Percentiles rank a stretch among this genome's conserved stretches.
These are phyloP conservation scores for Pseudogymnoascus sp. DNA, from an alignment of 2,329 filamentous ascomycete genomes.

Conservation along the genomic window DNA sequence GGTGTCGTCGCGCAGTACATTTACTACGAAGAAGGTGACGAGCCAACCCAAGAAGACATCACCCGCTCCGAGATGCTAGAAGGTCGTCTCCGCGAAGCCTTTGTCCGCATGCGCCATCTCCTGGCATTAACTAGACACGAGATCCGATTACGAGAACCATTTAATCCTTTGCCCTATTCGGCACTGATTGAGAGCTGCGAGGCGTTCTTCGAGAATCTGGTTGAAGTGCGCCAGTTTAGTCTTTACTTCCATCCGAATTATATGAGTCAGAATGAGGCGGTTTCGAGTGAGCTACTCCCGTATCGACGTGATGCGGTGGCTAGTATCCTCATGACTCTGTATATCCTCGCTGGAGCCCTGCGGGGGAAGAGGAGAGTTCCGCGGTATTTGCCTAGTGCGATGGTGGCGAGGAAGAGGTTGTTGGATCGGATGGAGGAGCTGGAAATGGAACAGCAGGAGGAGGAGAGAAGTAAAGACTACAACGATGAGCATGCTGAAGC, in stretches of 20 bases:
- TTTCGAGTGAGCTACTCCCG: conserved; percentile 43
- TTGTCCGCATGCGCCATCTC: conserved; percentile 51
- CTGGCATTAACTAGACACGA: conserved; percentile 54
- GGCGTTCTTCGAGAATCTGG: conserved; percentile 53
- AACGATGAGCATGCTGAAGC: conserved; percentile 22
- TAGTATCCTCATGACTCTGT: conserved; percentile 51
- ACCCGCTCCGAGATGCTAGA: conserved; percentile 51
- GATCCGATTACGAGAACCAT: conserved; percentile 51
- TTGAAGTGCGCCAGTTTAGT: conserved; percentile 51
- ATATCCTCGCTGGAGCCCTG: conserved; percentile 51
- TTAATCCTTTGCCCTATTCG: conserved; percentile 51
- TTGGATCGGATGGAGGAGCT: conserved; percentile 45
- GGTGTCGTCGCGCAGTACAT: conserved; percentile 50
- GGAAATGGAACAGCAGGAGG: conserved; percentile 33
- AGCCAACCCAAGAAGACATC: conserved; percentile 47
- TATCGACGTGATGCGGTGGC: conserved; percentile 53
- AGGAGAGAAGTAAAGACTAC: neutral
- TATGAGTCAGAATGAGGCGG: conserved; percentile 44
- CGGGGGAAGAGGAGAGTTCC: conserved; percentile 45
- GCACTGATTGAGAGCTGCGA: conserved; percentile 51
- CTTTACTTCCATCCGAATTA: conserved; percentile 51
- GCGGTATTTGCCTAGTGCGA: conserved; percentile 52
- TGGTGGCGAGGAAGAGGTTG: conserved; percentile 46
- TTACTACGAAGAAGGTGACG: conserved; percentile 50
- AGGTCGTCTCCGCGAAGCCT: conserved; percentile 53